These are phyloP conservation scores for Iberis pinnata DNA, from an alignment of 345 rosid genomes.

Conservation along the genomic window DNA sequence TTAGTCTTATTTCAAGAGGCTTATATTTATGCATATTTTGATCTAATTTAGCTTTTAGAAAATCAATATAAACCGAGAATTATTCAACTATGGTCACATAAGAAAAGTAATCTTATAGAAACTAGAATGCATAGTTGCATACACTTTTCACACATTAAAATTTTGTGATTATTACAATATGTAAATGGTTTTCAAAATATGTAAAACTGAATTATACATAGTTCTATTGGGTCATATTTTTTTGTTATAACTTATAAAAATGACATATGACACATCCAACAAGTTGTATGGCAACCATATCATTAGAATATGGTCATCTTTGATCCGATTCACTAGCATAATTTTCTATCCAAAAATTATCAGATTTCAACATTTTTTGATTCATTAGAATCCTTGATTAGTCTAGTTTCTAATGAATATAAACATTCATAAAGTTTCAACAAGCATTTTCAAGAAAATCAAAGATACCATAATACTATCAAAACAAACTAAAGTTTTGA, in stretches of 20 bases:
- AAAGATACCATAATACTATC: constrained; percentile 39
- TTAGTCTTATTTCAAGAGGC: constrained; percentile 9
- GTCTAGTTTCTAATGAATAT: constrained; percentile 26
- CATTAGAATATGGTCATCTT: constrained; percentile 32
- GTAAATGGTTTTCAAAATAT: not conserved
- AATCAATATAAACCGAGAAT: no score
- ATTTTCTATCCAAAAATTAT: not conserved
- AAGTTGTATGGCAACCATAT: constrained; percentile 25
- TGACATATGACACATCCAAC: constrained; percentile 28
- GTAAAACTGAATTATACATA: not conserved
- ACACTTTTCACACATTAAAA: no score
- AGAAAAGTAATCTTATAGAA: constrained; percentile 1
- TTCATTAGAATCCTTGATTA: constrained; percentile 22
- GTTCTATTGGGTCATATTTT: no score
- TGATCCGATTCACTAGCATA: constrained; percentile 4
- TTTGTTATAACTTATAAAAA: not conserved
- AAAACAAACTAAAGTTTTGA: constrained; percentile 42
- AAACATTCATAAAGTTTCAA: not conserved
- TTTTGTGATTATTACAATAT: no score
- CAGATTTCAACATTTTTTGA: not conserved
- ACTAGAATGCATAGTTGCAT: constrained; percentile 20
- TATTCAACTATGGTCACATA: constrained; percentile 1
- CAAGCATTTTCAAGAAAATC: constrained; percentile 13
- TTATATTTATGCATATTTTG: not conserved
- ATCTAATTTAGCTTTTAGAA: no score